Conservation (phyloP, 2,329 filamentous ascomycete species). For the Lasiodiplodia gonubiensis region DNA sequence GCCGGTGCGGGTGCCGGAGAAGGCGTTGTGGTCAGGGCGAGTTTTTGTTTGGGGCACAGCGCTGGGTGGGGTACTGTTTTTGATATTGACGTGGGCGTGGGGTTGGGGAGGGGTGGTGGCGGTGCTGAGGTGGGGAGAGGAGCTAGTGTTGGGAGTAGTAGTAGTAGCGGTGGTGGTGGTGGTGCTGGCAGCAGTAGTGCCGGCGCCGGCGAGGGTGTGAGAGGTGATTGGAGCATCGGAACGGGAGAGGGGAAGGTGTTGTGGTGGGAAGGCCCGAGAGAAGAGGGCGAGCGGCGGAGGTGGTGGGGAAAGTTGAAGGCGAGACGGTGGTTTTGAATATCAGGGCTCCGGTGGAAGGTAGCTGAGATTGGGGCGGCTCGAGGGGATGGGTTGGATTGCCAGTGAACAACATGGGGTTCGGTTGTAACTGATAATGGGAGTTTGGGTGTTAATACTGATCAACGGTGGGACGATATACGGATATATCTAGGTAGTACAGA, state of each 20-base stretch:
- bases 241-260: slow-evolving; percentile 35
- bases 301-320: slow-evolving; percentile 50
- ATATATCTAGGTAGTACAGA: not conserved
- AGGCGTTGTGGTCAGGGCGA: slow-evolving; percentile 52
- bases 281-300: slow-evolving; percentile 50
- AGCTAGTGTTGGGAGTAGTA: slow-evolving; percentile 51
- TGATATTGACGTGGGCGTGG: slow-evolving; percentile 53
- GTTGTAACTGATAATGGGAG: not conserved
- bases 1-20: not conserved
- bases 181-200: slow-evolving; percentile 49
- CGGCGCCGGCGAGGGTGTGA: slow-evolving; percentile 46
- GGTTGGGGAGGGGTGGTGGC: slow-evolving; percentile 28
- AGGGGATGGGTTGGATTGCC: not conserved
- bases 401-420: not conserved
- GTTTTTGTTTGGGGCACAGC: slow-evolving; percentile 50
- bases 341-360: too few species aligned
- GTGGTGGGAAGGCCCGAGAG: slow-evolving; percentile 50
- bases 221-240: slow-evolving; percentile 49
- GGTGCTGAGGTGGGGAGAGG: slow-evolving; percentile 34
- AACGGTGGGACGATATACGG: not conserved
- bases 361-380: too few species aligned
- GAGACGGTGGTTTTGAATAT: slow-evolving; percentile 51
- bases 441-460: not conserved
- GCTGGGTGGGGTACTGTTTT: slow-evolving; percentile 48
- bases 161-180: slow-evolving; percentile 49